A percentile compares a stretch with the other conserved stretches of the same genome.
Evolutionary conservation across 805 yeast genomes (phyloP).

Genomic region (Saturnispora gosingensis): DNA sequence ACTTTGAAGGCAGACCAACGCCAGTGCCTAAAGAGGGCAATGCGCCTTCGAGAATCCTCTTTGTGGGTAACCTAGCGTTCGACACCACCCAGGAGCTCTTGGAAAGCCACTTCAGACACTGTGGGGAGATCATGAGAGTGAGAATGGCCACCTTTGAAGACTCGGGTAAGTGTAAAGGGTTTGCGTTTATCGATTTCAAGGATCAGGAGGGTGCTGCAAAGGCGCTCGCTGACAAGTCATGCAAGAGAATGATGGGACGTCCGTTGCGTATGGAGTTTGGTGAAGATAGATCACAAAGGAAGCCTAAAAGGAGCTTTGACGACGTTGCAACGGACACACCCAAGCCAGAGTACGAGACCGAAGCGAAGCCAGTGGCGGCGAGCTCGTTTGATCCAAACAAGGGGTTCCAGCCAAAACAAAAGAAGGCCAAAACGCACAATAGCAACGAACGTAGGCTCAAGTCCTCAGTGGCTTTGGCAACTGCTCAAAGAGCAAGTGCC

Average conservation of each 20-base stretch:
- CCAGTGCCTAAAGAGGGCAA: conserved; percentile 34
- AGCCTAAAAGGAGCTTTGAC: conserved; percentile 11
- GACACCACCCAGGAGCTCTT: conserved; percentile 79
- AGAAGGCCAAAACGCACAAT: conserved; percentile 8
- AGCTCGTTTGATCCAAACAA: neutral
- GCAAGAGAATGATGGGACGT: conserved; percentile 61
- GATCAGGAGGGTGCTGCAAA: conserved; percentile 73
- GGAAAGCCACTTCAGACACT: conserved; percentile 76
- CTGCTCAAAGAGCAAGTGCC: conserved; percentile 81
- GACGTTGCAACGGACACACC: neutral
- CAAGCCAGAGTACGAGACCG: neutral
- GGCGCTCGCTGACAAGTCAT: conserved; percentile 66
- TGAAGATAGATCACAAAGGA: conserved; percentile 68
- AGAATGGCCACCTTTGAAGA: conserved; percentile 99
- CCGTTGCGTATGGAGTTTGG: conserved; percentile 84
- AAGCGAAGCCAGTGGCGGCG: neutral
- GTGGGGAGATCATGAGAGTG: conserved; percentile 76
- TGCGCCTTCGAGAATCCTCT: conserved; percentile 82
- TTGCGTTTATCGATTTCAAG: conserved; percentile 82
- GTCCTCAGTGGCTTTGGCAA: conserved; percentile 80
- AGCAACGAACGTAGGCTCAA: conserved; percentile 41
- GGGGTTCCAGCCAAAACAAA: conserved; percentile 22
- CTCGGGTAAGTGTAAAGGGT: conserved; percentile 92
- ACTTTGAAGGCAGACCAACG: conserved; percentile 83
- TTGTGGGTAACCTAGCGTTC: conserved; percentile 88